These are phyloP conservation scores for Candida sithepensis DNA, from an alignment of 805 yeast species.

Conservation along the genomic window DNA sequence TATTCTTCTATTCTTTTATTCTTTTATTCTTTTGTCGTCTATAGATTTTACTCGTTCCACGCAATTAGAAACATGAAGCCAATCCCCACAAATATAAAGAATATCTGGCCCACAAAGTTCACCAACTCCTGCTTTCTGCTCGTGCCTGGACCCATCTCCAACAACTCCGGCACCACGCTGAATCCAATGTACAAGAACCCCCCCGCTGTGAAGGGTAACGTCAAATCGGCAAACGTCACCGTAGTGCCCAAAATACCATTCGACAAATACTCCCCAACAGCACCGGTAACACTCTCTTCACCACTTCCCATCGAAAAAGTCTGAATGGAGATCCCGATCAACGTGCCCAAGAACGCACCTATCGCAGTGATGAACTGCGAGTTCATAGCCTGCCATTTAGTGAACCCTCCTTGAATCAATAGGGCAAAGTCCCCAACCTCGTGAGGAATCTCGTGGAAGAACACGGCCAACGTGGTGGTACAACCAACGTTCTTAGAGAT, in stretches of 20 bases:
- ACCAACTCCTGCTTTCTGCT: constrained; percentile 36
- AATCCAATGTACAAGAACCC: constrained; percentile 72
- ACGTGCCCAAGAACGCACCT: constrained; percentile 65
- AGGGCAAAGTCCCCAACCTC: constrained; percentile 79
- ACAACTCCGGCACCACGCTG: constrained; percentile 71
- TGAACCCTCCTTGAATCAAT: constrained; percentile 63
- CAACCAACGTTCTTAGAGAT: constrained; percentile 58
- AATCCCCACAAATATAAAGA: constrained; percentile 51
- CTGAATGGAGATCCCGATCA: constrained; percentile 58
- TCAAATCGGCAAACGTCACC: constrained; percentile 46
- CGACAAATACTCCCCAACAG: constrained; percentile 2
- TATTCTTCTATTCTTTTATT: not conserved
- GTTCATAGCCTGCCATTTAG: constrained; percentile 61
- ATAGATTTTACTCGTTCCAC: constrained; percentile 36
- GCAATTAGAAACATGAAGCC: constrained; percentile 52
- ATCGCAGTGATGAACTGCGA: constrained; percentile 64
- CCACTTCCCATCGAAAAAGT: constrained; percentile 20
- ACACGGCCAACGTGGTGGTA: constrained; percentile 65
- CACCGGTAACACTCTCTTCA: not conserved
- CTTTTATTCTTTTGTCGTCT: too few relatives aligned
- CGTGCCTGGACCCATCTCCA: constrained; percentile 39
- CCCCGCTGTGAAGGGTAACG: constrained; percentile 74
- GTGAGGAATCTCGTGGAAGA: constrained; percentile 78
- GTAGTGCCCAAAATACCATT: constrained; percentile 41
- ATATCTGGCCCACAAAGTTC: constrained; percentile 43